Evolutionary conservation across 1,139 yeast species (phyloP), one percentile per base, ranked within the genome.

Genomic region (Sugiyamaella grinbergsii): DNA sequence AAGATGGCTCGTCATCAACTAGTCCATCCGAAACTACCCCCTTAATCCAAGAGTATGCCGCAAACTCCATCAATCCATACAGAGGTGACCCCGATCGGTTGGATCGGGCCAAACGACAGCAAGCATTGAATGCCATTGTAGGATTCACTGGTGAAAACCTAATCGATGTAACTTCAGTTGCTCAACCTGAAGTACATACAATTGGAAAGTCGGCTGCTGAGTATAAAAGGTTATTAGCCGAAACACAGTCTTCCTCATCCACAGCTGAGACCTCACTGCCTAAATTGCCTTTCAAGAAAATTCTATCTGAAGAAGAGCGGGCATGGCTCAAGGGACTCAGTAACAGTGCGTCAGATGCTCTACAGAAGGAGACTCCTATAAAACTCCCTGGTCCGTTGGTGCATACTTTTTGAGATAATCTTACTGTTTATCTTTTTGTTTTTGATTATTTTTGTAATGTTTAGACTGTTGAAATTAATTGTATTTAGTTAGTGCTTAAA

Each of bases 151-250:
- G 64, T 6, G 53, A 58, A 28, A 61, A 59, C 36, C 51, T 62
- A 26, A 62, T 62, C 23, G 62, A 62, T 41, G 59, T 62, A 8
- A 54, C 59, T 15, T 54, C 63, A 6, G 61, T 60, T 11, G 58
- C 57, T 15, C 63, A 57, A 48, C 63, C 62, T 5, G 62, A 59
- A 29, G 56, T 58, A 6, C 52, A 54, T 18, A 44, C 58, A 5
- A 43, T 52, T 20, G 62, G 60, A 31, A 45, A 51, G 29, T 43
- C 58, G 11, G 62, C 62, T 10, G 51, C 44, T 5, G 63, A 59
- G 38, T 59, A 58, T 16, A 54, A 52, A 22, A 51, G 52, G 22
- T 26, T 51, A 8, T 28, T 55, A 23, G 58, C 55, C 4, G 54
- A 53, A 23, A 41, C 47, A 46, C 38, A 24, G 33, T 50, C 18